Base-by-base conservation (phyloP, 192 early-diverging fungal genomes). In the Coemansia sp. region DNA sequence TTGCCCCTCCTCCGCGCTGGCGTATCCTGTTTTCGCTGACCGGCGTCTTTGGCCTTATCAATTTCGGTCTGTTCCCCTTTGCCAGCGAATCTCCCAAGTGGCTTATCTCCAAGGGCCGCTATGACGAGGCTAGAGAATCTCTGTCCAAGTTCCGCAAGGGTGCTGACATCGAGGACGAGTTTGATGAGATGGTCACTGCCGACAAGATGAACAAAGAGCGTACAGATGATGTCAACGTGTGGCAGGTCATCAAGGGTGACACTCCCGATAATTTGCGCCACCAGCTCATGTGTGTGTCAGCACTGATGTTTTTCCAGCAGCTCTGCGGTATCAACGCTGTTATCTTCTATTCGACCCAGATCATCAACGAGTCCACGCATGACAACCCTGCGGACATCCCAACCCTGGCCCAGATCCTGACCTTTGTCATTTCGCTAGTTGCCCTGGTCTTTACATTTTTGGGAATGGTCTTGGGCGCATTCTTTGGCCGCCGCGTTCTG, bases 291-390 rank as follows among this genome's bases (percentile, higher is more conserved):
- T 84, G 84, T 33, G 87, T 88, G 40, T 73, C 91, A 16, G 71
- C 83, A 3, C 61, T 93, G 10, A 91, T 93, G 75, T 79, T 90
- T 20, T 73, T 86, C 63, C 94, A 96, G 72, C 94, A 96, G 76
- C 82, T 94, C 22, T 87, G 86, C 45, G 94, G 92, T 52, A 93
- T 96, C 71, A 93, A 93, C 71, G 92, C 89, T 12, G 86, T 93
- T 42, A 89, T 93, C 62, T 93, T 89, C 77, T 96, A 93, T 71
- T 89, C 87, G n/a, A 91, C 94, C 7, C 87, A 87, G n/a, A 92
- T 94, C 54, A 89, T 94, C 82, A 83, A 83, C 69, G 61, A 75
- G 56, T 83, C 49, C 60, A 88, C 69, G 0, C 52, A 77, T 25
- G 70, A 72, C 57, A 38, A 83, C 36, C 81, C 81, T 0, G 81